Evolutionary conservation across 257 asterid genomes (phyloP).

Genomic region (Phtheirospermum japonicum): DNA sequence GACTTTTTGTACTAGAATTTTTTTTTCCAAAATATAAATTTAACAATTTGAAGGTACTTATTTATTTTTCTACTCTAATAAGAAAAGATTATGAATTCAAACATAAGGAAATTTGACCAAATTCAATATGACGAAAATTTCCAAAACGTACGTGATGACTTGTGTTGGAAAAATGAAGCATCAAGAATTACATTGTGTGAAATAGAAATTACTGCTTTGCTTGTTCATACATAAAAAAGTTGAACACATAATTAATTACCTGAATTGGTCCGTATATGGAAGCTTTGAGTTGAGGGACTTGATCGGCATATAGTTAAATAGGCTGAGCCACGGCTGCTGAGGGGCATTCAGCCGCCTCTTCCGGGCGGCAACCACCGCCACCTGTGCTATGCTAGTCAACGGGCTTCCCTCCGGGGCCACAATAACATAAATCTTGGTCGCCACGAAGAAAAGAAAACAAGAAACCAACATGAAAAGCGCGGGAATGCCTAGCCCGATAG

Average conservation of each 20-base stretch:
- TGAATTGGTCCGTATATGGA: slow-evolving; percentile 58
- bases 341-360: slow-evolving; percentile 52
- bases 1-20: too few relatives aligned
- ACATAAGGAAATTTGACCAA: too few relatives aligned
- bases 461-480: slow-evolving; percentile 57
- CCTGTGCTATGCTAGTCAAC: slow-evolving; percentile 48
- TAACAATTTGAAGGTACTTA: too few relatives aligned
- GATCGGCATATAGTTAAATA: slow-evolving; percentile 37
- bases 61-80: too few relatives aligned
- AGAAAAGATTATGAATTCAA: too few relatives aligned
- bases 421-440: slow-evolving; percentile 56
- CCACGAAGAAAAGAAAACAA: slow-evolving; percentile 52
- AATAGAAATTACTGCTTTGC: too few relatives aligned
- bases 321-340: slow-evolving; percentile 43
- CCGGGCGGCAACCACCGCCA: slow-evolving; percentile 43
- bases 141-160: too few relatives aligned
- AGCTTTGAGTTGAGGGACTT: slow-evolving; percentile 65
- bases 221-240: too few relatives aligned
- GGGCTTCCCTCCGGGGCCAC: slow-evolving; percentile 82
- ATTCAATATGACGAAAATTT: too few relatives aligned
- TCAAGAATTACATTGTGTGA: too few relatives aligned
- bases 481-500: slow-evolving; percentile 65
- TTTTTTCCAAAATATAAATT: too few relatives aligned
- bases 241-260: slow-evolving; percentile 23
- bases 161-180: too few relatives aligned